Percentiles rank a stretch among this genome's conserved stretches.
These are phyloP conservation scores for Oenanthe javanica DNA, from an alignment of 140 eudicot genomes.

Conservation along the genomic window DNA sequence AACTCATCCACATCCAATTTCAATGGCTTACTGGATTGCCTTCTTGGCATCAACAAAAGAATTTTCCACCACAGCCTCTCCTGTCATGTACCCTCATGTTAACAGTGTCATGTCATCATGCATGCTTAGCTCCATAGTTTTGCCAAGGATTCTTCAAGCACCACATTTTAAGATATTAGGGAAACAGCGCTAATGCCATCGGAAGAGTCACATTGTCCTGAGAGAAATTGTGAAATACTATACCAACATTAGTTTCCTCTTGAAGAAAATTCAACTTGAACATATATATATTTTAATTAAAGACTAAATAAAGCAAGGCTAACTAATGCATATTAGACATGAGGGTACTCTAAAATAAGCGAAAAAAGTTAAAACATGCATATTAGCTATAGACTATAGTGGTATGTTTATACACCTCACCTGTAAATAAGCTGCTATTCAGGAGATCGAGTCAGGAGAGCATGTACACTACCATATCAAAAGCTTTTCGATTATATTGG, in stretches of 20 bases:
- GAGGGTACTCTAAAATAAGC: too few species aligned
- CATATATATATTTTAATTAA: background rate
- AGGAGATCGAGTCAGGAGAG: too few species aligned
- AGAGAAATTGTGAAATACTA: background rate
- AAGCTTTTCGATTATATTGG: too few species aligned
- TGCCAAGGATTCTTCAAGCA: background rate
- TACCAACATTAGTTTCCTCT: background rate
- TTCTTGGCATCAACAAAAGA: background rate
- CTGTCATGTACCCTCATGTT: background rate
- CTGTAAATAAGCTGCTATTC: too few species aligned
- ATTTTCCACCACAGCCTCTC: background rate
- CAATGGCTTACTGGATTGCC: too few species aligned
- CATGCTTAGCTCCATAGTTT: background rate
- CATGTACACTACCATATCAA: too few species aligned
- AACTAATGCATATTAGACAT: too few species aligned
- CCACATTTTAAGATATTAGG: background rate
- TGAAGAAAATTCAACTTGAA: background rate
- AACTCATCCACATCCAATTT: too few species aligned
- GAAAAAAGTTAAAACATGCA: too few species aligned
- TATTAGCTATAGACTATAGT: too few species aligned
- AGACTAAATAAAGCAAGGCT: background rate
- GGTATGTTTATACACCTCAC: too few species aligned
- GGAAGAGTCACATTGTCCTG: background rate
- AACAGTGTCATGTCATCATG: background rate
- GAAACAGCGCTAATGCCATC: background rate